Evolutionary conservation across 2,329 filamentous ascomycete genomes (phyloP).

Genomic region (Magnaporthiopsis incrustans): DNA sequence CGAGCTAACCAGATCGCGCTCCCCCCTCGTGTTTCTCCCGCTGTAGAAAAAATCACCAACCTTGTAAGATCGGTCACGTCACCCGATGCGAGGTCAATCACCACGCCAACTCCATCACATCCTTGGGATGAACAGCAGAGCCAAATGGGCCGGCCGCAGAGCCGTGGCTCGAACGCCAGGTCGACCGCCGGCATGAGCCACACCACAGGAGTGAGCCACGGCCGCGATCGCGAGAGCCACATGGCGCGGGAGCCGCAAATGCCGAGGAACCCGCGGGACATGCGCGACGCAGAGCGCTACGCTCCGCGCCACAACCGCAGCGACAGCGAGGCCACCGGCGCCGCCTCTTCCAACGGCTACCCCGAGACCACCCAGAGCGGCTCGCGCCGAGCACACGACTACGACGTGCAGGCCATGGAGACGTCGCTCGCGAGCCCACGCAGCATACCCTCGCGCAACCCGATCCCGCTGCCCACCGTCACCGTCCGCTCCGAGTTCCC

Average conservation of each 20-base stretch:
- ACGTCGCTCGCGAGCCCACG: conserved; percentile 70
- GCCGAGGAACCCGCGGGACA: conserved; percentile 16
- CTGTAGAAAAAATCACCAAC: conserved; percentile 82
- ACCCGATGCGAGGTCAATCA: conserved; percentile 50
- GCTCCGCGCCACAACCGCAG: conserved; percentile 59
- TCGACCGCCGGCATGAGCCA: conserved; percentile 21
- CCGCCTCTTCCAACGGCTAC: conserved; percentile 71
- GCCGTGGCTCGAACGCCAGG: conserved; percentile 35
- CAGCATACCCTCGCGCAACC: conserved; percentile 60
- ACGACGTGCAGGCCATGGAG: conserved; percentile 95
- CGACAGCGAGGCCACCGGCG: conserved; percentile 69
- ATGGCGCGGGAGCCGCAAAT: conserved; percentile 22
- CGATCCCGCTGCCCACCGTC: conserved; percentile 85
- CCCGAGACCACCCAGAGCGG: conserved; percentile 65
- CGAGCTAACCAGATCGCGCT: neutral
- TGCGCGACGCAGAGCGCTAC: conserved; percentile 33
- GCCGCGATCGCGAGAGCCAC: conserved; percentile 27
- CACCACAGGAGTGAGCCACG: conserved; percentile 27
- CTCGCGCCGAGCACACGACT: conserved; percentile 72
- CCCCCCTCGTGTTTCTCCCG: neutral
- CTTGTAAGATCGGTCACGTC: conserved; percentile 71
- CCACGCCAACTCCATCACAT: conserved; percentile 46
- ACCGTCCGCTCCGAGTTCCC: conserved; percentile 95
- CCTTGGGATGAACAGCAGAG: conserved; percentile 56
- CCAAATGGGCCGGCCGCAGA: conserved; percentile 36